A percentile compares a stretch with the other conserved stretches of the same genome.
Conservation (phyloP, 345 rosid species). For the Eucalyptus lansdowneana region DNA sequence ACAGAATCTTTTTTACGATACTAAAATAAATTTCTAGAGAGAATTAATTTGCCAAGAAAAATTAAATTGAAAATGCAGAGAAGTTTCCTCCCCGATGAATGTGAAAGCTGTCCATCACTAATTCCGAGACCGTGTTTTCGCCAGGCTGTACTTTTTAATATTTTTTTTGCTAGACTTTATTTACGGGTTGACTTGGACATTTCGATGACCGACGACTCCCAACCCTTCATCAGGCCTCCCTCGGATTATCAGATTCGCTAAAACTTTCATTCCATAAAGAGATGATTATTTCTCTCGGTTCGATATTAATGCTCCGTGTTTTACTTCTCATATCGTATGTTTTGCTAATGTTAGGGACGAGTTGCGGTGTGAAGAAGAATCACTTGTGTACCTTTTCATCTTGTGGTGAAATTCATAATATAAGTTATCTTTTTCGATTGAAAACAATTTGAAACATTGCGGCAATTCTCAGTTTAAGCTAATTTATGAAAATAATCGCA, state of each 20-base stretch:
- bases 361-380: rapidly evolving
- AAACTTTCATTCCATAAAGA: neutral
- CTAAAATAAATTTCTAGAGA: no score
- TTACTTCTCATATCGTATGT: neutral
- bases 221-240: neutral
- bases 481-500: no score
- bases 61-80: no score
- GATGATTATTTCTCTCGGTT: neutral
- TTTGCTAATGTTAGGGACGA: rapidly evolving
- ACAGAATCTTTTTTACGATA: no score
- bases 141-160: no score
- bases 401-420: neutral
- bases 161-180: no score
- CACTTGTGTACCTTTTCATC: rapidly evolving
- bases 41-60: no score
- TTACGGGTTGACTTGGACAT: no score
- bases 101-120: no score
- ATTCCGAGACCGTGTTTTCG: no score
- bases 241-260: rapidly evolving
- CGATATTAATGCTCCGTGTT: rapidly evolving
- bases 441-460: rapidly evolving
- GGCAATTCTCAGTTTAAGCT: rapidly evolving
- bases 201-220: neutral
- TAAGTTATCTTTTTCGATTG: neutral
- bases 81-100: no score